Conservation (phyloP, 2,329 filamentous ascomycete species). For the Aspergillus aculeatus region DNA sequence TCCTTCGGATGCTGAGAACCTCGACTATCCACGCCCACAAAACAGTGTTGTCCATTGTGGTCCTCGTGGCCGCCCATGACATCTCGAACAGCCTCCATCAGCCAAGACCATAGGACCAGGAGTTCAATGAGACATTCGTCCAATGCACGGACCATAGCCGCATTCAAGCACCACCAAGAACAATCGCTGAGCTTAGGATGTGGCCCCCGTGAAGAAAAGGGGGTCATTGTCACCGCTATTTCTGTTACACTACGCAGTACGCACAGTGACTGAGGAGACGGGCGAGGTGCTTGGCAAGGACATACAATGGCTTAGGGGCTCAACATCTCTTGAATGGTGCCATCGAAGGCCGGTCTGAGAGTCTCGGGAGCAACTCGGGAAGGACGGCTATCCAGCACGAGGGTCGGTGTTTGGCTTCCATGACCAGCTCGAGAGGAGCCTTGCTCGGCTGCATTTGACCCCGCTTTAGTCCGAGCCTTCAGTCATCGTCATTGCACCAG, state of each 20-base stretch:
- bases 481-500: neutral
- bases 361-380: neutral
- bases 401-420: neutral
- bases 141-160: neutral
- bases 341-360: neutral
- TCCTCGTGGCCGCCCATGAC: neutral
- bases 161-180: neutral
- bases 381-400: neutral
- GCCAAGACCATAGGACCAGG: neutral
- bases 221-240: neutral
- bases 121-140: neutral
- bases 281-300: neutral
- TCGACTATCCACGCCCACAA: neutral
- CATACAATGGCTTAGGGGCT: neutral
- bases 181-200: neutral
- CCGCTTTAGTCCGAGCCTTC: neutral
- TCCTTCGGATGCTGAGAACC: neutral
- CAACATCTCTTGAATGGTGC: neutral
- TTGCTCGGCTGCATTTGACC: neutral
- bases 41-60: neutral
- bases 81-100: neutral
- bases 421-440: neutral
- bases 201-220: neutral
- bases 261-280: neutral
- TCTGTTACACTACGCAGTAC: neutral